Evolutionary conservation across 768 basidiomycete genomes (phyloP).

Genomic region (Lenzites betulinus): DNA sequence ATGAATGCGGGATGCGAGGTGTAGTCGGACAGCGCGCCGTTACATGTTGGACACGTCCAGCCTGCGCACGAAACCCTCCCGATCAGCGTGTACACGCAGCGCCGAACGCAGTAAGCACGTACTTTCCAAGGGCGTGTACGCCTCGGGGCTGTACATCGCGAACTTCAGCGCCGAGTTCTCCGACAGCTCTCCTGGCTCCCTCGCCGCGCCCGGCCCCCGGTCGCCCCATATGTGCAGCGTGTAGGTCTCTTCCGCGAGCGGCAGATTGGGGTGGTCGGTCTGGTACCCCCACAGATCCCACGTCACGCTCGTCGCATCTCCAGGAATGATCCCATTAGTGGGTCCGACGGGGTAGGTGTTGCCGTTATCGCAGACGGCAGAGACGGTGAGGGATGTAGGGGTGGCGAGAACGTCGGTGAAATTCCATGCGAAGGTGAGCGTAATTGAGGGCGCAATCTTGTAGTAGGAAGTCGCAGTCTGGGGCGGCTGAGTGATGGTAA

Average conservation of each 20-base stretch:
- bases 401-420: conserved; percentile 71
- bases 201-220: conserved; percentile 62
- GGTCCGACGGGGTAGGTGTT: conserved; percentile 90
- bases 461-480: conserved; percentile 82
- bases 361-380: conserved; percentile 81
- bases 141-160: conserved; percentile 79
- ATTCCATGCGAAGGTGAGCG: conserved; percentile 92
- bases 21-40: conserved; percentile 37
- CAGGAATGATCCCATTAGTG: conserved; percentile 68
- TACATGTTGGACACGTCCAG: conserved; percentile 58
- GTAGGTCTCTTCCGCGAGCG: conserved; percentile 76
- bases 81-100: not conserved
- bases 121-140: conserved; percentile 66
- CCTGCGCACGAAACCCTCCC: conserved; percentile 37
- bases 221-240: conserved; percentile 83
- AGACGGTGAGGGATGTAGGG: conserved; percentile 76
- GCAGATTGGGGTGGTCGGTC: conserved; percentile 56
- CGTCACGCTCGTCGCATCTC: conserved; percentile 66
- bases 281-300: conserved; percentile 86
- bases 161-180: conserved; percentile 75
- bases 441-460: conserved; percentile 76
- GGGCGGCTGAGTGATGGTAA: conserved; percentile 80
- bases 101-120: conserved; percentile 18
- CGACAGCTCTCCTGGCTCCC: conserved; percentile 63
- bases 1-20: conserved; percentile 56